Conservation (phyloP, 2,329 filamentous ascomycete species). For the Alternaria hordeiaustralica region DNA sequence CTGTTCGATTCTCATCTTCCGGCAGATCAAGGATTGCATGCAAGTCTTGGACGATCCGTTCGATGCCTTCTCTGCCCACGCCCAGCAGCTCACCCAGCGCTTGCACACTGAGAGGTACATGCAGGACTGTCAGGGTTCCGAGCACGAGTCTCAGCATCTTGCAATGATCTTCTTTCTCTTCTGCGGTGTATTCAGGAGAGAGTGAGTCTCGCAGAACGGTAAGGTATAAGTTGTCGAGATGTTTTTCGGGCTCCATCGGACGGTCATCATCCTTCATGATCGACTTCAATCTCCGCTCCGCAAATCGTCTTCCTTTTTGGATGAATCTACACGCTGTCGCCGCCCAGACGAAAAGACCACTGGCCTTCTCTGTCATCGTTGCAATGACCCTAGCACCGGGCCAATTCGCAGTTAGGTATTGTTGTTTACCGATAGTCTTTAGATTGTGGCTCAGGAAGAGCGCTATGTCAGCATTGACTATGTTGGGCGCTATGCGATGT, state of each 20-base stretch:
- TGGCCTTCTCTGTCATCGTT: constrained; percentile 19
- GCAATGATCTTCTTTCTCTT: not conserved
- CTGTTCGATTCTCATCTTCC: not conserved
- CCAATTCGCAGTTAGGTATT: constrained; percentile 9
- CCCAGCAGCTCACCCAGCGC: not conserved
- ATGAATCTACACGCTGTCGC: constrained; percentile 34
- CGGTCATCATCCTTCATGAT: not conserved
- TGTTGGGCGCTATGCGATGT: constrained; percentile 13
- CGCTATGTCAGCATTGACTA: constrained; percentile 22
- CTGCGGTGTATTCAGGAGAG: not conserved
- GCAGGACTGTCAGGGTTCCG: not conserved
- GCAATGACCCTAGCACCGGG: constrained; percentile 24
- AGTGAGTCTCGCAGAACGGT: not conserved
- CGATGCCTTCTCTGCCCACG: not conserved
- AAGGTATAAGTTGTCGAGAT: not conserved
- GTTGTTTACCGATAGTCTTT: not conserved
- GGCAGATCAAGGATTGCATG: constrained; percentile 1
- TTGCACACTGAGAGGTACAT: not conserved
- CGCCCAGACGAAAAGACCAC: constrained; percentile 48
- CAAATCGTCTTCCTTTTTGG: not conserved
- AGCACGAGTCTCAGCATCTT: not conserved
- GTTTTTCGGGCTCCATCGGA: not conserved
- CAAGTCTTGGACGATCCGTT: not conserved
- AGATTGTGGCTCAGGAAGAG: constrained; percentile 21
- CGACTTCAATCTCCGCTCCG: not conserved